These are phyloP conservation scores for Misopates orontium DNA, from an alignment of 257 asterid genomes.

Conservation along the genomic window DNA sequence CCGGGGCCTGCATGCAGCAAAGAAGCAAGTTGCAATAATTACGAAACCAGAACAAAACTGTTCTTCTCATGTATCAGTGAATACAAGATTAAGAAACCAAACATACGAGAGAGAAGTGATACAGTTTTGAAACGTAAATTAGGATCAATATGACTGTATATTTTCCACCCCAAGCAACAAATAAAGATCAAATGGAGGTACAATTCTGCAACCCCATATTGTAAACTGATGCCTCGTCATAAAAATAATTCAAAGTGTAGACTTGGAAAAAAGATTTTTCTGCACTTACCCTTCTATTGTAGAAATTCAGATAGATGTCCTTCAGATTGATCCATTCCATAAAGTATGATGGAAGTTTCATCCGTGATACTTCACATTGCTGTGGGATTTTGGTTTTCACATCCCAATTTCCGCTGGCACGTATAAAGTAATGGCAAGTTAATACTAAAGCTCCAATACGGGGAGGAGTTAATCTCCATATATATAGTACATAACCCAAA, in stretches of 20 bases:
- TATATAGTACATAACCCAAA: not conserved
- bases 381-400: conserved; percentile 87
- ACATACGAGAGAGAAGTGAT: too few relatives aligned
- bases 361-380: conserved; percentile 70
- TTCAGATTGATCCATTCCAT: conserved; percentile 97
- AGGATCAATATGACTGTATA: not conserved
- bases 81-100: too few relatives aligned
- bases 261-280: not conserved
- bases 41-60: too few relatives aligned
- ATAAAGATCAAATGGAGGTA: not conserved
- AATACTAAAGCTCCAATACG: conserved; percentile 7
- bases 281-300: conserved; percentile 67
- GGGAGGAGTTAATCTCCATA: conserved; percentile 6
- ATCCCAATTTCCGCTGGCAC: conserved; percentile 91
- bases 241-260: conserved; percentile 7
- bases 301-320: conserved; percentile 84
- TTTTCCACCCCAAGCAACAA: too few relatives aligned
- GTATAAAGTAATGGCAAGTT: conserved; percentile 26
- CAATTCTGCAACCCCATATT: not conserved
- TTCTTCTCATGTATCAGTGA: too few relatives aligned
- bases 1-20: conserved; percentile 27
- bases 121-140: not conserved
- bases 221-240: not conserved
- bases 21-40: not conserved
- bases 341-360: conserved; percentile 76